Evolutionary conservation across 352 stramenopile genomes (phyloP).

Genomic region (Phytophthora megakarya): DNA sequence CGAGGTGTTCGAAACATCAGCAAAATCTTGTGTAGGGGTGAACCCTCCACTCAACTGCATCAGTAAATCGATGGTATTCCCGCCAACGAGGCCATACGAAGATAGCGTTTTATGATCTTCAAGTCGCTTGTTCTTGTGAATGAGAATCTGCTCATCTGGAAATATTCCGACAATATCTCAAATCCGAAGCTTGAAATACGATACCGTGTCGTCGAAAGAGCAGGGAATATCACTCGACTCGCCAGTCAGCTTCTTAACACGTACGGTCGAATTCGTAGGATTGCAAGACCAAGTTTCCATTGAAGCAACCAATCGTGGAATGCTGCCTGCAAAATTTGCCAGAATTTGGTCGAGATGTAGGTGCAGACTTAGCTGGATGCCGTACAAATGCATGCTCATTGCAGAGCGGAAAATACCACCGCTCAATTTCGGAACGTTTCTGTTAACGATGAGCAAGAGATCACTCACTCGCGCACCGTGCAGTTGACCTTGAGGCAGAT

Average conservation of each 20-base stretch:
- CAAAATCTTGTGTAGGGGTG: slow-evolving; percentile 10
- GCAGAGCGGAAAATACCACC: neutral
- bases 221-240: neutral
- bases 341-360: neutral
- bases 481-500: neutral
- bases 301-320: slow-evolving; percentile 1
- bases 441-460: neutral
- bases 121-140: slow-evolving; percentile 1
- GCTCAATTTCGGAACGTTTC: neutral
- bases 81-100: neutral
- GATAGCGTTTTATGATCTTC: slow-evolving; percentile 1
- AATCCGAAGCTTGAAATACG: slow-evolving; percentile 15
- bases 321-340: neutral
- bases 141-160: slow-evolving; percentile 3
- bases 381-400: neutral
- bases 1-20: slow-evolving; percentile 32
- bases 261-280: neutral
- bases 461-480: neutral
- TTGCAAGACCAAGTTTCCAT: neutral
- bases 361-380: neutral
- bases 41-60: neutral
- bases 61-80: neutral
- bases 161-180: neutral
- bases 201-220: neutral
- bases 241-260: neutral